Evolutionary conservation across 2,329 filamentous ascomycete species (phyloP), one percentile per base, ranked within the genome.

Genomic region (Alternaria sp.): DNA sequence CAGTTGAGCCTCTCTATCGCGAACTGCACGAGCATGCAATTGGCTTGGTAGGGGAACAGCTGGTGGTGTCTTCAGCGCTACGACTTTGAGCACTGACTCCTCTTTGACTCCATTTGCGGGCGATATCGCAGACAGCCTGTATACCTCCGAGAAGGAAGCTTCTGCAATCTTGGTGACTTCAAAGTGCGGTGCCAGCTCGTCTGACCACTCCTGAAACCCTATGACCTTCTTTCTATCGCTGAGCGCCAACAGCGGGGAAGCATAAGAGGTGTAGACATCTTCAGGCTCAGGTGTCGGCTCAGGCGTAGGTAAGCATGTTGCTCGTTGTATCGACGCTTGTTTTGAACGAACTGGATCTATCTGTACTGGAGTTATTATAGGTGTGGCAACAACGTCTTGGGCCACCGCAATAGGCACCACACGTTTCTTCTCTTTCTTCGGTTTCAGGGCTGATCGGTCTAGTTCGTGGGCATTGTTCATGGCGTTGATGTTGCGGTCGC

Each of bases 61-160:
- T 71, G 81, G 52, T 64, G 81, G 65, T 65, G 74, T 64, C 69
- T 74, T 72, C 14, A 78, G 57, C 2, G 74, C 70, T 7, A 79
- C 70, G 40, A 85, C 69, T 69, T 85, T 85, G 57, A 85, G 75
- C 2, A 85, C 83, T 2, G 79, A 81, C 63, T 83, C 82, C 52
- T 81, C 76, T 22, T 71, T 69, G 16, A 73, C 67, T 14, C 69
- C 70, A 5, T 64, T 59, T 6, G 67, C 58, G 43, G 67, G 57
- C 25, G 61, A 64, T 41, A 73, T 71, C 2, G 81, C 73, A 8
- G 80, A 82, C 61, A 89, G 77, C 12, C 87, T 85, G 72, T 89
- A 90, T 3, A 90, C 88, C 70, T 90, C 87, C 55, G 86, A 87
- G 69, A 88, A 90, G 1, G 87, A 89, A 2, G 88, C 88, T 73